Evolutionary conservation across 768 basidiomycete genomes (phyloP).

Genomic region (Mycena sanguinolenta): DNA sequence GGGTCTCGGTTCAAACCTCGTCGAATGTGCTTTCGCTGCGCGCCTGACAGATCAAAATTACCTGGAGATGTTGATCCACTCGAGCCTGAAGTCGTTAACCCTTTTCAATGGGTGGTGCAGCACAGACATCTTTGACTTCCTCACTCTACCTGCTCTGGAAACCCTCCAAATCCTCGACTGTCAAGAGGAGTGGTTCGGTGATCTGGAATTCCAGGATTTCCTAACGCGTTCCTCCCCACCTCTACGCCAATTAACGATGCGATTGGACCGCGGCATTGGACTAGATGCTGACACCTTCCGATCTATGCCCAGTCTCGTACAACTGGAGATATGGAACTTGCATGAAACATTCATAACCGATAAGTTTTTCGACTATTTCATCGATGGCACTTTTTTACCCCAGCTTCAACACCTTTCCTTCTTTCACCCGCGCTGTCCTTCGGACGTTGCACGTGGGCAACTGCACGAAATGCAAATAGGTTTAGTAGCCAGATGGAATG

Average conservation of each 20-base stretch:
- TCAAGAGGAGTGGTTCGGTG: not conserved
- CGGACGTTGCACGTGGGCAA: not conserved
- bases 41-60: too few relatives aligned
- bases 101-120: not conserved
- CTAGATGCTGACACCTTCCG: not conserved
- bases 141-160: slow-evolving; percentile 1
- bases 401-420: too few relatives aligned
- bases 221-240: slow-evolving; percentile 13
- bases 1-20: not conserved
- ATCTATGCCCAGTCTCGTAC: not conserved
- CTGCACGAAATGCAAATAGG: not conserved
- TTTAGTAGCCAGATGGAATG: not conserved
- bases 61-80: not conserved
- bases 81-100: slow-evolving; percentile 6
- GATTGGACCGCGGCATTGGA: not conserved
- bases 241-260: slow-evolving; percentile 7
- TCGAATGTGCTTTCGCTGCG: slow-evolving; percentile 1
- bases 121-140: not conserved
- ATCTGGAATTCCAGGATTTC: not conserved
- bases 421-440: too few relatives aligned
- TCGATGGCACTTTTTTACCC: not conserved
- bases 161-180: slow-evolving; percentile 1
- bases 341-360: not conserved
- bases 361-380: not conserved
- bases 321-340: slow-evolving; percentile 5